Conservation (phyloP, 2,329 filamentous ascomycete species). For the Colletotrichum lindemuthianum region DNA sequence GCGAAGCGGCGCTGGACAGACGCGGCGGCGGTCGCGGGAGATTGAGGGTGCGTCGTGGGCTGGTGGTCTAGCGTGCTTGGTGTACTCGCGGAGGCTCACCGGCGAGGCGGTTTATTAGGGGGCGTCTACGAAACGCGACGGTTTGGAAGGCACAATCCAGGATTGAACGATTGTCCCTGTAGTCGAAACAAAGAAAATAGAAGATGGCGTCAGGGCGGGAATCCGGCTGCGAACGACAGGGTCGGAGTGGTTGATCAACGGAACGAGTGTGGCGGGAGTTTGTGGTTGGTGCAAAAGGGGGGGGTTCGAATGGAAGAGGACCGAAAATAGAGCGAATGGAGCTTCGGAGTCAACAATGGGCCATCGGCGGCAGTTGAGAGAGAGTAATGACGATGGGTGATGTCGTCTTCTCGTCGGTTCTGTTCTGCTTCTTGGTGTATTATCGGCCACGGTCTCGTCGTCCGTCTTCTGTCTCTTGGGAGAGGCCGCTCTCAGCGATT, state of each 20-base stretch:
- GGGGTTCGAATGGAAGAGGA: not conserved
- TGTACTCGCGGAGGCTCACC: slow-evolving; percentile 19
- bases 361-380: slow-evolving; percentile 21
- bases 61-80: slow-evolving; percentile 18
- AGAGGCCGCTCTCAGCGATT: slow-evolving; percentile 28
- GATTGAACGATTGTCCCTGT: not conserved
- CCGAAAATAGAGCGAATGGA: not conserved
- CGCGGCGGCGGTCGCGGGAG: slow-evolving; percentile 8
- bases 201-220: slow-evolving; percentile 21
- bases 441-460: not conserved
- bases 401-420: not conserved
- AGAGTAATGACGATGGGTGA: slow-evolving; percentile 23
- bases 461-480: slow-evolving; percentile 7
- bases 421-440: slow-evolving; percentile 12
- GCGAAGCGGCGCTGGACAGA: slow-evolving; percentile 14
- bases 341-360: not conserved
- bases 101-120: slow-evolving; percentile 32
- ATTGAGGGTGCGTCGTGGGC: slow-evolving; percentile 23
- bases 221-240: slow-evolving; percentile 16
- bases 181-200: slow-evolving; percentile 33
- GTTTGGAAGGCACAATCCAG: slow-evolving; percentile 13
- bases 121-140: slow-evolving; percentile 27
- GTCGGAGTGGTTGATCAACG: slow-evolving; percentile 18
- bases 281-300: not conserved
- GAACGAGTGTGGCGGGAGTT: slow-evolving; percentile 25